Evolutionary conservation across 805 yeast genomes (phyloP).

Genomic region (Nakazawaea ambrosiae): DNA sequence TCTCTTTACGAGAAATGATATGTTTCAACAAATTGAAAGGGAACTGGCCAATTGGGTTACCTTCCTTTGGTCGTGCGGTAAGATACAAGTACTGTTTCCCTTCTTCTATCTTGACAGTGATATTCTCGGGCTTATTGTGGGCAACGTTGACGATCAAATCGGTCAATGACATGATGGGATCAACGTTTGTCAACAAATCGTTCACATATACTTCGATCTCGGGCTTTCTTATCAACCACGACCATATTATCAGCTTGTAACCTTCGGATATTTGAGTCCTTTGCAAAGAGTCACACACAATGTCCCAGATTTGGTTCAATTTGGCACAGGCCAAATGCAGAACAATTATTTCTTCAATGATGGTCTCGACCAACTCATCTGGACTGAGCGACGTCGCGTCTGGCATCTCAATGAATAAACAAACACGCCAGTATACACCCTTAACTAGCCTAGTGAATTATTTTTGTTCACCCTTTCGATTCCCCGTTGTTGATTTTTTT

Average conservation of each 20-base stretch:
- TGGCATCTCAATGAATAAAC: no score
- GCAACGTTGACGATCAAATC: neutral
- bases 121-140: neutral
- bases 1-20: slow-evolving; percentile 48
- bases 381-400: slow-evolving; percentile 15
- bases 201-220: slow-evolving; percentile 17
- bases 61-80: slow-evolving; percentile 48
- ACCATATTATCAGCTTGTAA: slow-evolving; percentile 22
- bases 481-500: no score
- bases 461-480: no score
- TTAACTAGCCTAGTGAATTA: no score
- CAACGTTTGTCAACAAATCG: neutral
- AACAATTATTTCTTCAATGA: slow-evolving; percentile 28
- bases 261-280: neutral
- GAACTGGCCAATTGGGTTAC: slow-evolving; percentile 44
- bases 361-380: slow-evolving; percentile 24
- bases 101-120: slow-evolving; percentile 34
- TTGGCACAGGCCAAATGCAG: slow-evolving; percentile 26
- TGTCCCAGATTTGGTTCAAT: slow-evolving; percentile 25
- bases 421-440: no score
- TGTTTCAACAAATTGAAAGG: slow-evolving; percentile 51
- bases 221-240: slow-evolving; percentile 26
- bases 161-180: neutral
- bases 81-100: slow-evolving; percentile 52
- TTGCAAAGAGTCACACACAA: slow-evolving; percentile 14